phyloP scores from a whole-genome alignment of 2,329 filamentous ascomycete genomes.

The Talaromyces sp. region DNA sequence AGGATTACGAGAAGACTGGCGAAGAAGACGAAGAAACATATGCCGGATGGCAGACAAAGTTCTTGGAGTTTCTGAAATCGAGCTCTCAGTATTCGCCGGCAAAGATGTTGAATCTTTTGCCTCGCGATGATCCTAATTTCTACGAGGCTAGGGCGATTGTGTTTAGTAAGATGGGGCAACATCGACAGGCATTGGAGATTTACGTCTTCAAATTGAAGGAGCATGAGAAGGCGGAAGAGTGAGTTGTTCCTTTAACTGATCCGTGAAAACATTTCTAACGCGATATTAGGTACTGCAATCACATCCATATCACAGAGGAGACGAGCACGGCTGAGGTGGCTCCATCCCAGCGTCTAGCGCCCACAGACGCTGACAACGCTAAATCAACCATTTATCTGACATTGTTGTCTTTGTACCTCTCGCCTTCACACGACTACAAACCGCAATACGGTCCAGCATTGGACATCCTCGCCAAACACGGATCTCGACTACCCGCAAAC shows the following conservation, averaged over 20 bases:
- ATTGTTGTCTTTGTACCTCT: conserved; percentile 83
- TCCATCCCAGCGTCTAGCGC: conserved; percentile 39
- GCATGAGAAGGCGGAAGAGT: conserved; percentile 90
- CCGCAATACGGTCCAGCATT: conserved; percentile 77
- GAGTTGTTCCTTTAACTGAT: conserved; percentile 37
- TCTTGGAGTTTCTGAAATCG: conserved; percentile 72
- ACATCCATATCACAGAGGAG: conserved; percentile 66
- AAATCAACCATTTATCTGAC: conserved; percentile 85
- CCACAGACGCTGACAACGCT: conserved; percentile 54
- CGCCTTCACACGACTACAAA: conserved; percentile 70
- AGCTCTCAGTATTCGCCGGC: conserved; percentile 79
- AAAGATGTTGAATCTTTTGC: conserved; percentile 73
- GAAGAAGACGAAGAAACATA: conserved; percentile 43
- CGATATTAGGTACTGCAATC: conserved; percentile 75
- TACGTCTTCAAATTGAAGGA: conserved; percentile 94
- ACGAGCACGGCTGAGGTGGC: conserved; percentile 36
- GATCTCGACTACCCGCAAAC: conserved; percentile 81
- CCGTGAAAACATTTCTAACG: conserved; percentile 18
- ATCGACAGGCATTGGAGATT: conserved; percentile 93
- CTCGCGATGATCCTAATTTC: conserved; percentile 77
- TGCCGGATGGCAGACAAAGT: conserved; percentile 60
- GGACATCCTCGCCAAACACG: conserved; percentile 84
- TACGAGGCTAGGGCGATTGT: conserved; percentile 89
- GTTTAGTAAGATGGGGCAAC: conserved; percentile 89
- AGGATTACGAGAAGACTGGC: conserved; percentile 36